A percentile compares a stretch with the other conserved stretches of the same genome.
phyloP scores from a whole-genome alignment of 2,329 filamentous ascomycete genomes.

The Thelonectria rubi region DNA sequence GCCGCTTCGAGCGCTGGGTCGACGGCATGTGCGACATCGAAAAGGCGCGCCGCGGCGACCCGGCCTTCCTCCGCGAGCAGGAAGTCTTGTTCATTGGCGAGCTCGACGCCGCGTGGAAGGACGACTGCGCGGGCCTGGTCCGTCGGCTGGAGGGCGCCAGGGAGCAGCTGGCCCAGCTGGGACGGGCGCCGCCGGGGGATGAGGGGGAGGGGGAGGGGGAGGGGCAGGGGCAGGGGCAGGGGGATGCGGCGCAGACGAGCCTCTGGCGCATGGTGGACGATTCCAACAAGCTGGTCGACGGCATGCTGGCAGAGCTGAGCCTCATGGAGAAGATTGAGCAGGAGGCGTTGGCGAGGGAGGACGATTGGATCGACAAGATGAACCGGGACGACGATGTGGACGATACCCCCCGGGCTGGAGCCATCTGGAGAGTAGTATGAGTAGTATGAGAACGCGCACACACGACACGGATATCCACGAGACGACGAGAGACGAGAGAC shows the following conservation, averaged over 20 bases:
- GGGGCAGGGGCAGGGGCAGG: constrained; percentile 7
- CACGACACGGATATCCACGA: too few species aligned
- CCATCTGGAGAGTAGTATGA: constrained; percentile 57
- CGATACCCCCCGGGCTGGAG: constrained; percentile 53
- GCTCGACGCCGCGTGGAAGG: constrained; percentile 66
- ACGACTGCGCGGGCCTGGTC: constrained; percentile 62
- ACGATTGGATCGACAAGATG: constrained; percentile 65
- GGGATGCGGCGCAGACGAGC: constrained; percentile 44
- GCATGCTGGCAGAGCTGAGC: constrained; percentile 70
- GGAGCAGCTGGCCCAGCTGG: constrained; percentile 58
- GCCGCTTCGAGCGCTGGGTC: constrained; percentile 69
- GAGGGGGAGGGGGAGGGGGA: too few species aligned
- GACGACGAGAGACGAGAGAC: too few species aligned
- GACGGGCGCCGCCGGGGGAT: constrained; percentile 30
- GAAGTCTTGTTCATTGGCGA: constrained; percentile 61
- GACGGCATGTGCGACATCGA: constrained; percentile 57
- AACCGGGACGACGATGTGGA: constrained; percentile 55
- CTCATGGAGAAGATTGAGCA: constrained; percentile 69
- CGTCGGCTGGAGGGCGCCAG: constrained; percentile 66
- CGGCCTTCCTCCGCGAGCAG: constrained; percentile 47
- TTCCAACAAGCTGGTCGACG: constrained; percentile 59
- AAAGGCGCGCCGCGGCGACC: constrained; percentile 52
- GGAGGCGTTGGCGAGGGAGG: constrained; percentile 65
- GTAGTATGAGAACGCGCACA: background rate
- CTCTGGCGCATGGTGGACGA: constrained; percentile 59